Conservation (phyloP, 805 yeast species). For the Pichia eremophila region DNA sequence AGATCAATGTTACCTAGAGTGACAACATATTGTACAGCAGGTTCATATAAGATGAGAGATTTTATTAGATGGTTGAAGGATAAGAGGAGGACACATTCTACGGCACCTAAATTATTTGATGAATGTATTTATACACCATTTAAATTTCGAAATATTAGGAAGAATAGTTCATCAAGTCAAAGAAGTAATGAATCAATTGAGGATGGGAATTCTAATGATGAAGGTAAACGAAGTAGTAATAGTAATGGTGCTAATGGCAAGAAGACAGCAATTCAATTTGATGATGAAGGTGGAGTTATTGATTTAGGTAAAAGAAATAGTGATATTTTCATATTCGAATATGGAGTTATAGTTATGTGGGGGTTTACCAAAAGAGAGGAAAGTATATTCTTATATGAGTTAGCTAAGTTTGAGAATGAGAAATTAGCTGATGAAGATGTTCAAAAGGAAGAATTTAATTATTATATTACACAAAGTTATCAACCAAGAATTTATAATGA, state of each 20-base stretch:
- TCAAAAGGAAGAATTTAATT: conserved; percentile 90
- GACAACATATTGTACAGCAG: conserved; percentile 93
- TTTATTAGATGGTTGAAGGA: conserved; percentile 78
- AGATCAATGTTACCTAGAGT: conserved; percentile 83
- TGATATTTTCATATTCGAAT: conserved; percentile 85
- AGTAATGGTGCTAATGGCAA: conserved; percentile 6
- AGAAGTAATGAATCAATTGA: not conserved
- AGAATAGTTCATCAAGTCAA: conserved; percentile 18
- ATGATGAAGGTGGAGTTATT: conserved; percentile 93
- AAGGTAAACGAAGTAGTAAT: not conserved
- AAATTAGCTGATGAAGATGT: conserved; percentile 86
- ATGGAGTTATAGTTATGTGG: conserved; percentile 97
- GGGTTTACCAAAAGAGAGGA: conserved; percentile 86
- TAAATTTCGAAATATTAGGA: conserved; percentile 59
- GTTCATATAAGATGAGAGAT: conserved; percentile 84
- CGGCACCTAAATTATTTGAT: conserved; percentile 82
- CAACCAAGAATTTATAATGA: conserved; percentile 96
- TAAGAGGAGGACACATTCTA: conserved; percentile 59
- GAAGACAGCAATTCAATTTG: conserved; percentile 46
- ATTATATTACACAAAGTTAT: conserved; percentile 85
- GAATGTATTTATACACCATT: conserved; percentile 94
- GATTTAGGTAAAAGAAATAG: conserved; percentile 69
- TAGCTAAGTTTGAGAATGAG: conserved; percentile 87
- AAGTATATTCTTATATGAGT: conserved; percentile 64
- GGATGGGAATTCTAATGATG: not conserved